Percentiles rank a stretch among this genome's conserved stretches.
Evolutionary conservation across 2,329 filamentous ascomycete genomes (phyloP).

Genomic region (Microdochium nivale): DNA sequence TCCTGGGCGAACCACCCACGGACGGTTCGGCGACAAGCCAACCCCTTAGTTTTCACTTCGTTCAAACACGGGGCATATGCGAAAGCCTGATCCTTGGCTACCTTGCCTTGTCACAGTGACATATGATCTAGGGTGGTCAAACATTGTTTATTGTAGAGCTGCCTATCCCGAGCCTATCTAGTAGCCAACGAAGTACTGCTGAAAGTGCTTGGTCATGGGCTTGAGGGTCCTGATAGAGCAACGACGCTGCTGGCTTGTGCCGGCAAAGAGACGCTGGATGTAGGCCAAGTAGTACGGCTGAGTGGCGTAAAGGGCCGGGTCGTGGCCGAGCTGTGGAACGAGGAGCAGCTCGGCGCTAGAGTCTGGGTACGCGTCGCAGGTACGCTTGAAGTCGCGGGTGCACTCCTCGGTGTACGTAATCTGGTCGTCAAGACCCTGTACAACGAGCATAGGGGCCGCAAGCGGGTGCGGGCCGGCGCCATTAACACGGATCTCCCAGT

Average conservation of each 20-base stretch:
- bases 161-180: too few relatives aligned
- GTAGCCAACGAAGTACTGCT: not conserved
- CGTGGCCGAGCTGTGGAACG: not conserved
- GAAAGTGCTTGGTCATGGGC: not conserved
- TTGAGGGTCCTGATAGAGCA: not conserved
- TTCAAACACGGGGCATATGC: too few relatives aligned
- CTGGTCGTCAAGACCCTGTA: slow-evolving; percentile 11
- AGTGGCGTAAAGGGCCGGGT: not conserved
- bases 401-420: slow-evolving; percentile 1
- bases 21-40: too few relatives aligned
- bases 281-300: not conserved
- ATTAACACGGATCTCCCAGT: slow-evolving; percentile 3
- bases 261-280: not conserved
- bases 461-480: slow-evolving; percentile 8
- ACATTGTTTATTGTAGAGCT: too few relatives aligned
- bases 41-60: too few relatives aligned
- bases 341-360: not conserved
- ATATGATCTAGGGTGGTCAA: too few relatives aligned
- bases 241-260: not conserved
- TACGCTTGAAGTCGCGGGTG: slow-evolving; percentile 4
- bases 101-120: too few relatives aligned
- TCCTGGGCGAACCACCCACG: too few relatives aligned
- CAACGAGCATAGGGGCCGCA: slow-evolving; percentile 12
- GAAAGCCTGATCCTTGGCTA: too few relatives aligned
- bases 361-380: slow-evolving; percentile 5